Percentiles rank a stretch among this genome's conserved stretches.
phyloP scores from a whole-genome alignment of 2,329 filamentous ascomycete species.

The Monosporascus cannonballus region DNA sequence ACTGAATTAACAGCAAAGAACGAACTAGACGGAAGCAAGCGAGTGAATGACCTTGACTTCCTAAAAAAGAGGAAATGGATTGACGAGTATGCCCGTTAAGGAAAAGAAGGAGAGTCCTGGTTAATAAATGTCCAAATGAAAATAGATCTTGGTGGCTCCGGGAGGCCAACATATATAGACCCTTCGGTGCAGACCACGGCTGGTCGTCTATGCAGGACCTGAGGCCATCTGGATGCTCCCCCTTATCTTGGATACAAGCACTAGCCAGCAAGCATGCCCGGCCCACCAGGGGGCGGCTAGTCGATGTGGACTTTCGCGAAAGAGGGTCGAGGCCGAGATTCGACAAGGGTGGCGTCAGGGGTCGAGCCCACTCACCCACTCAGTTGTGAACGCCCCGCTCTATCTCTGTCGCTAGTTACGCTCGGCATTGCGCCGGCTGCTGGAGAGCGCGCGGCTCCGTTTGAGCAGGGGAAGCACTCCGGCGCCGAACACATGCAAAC shows the following conservation, averaged over 20 bases:
- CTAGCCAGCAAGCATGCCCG: neutral
- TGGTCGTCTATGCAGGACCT: neutral
- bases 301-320: neutral
- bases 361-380: neutral
- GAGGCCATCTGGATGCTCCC: neutral
- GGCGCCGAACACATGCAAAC: neutral
- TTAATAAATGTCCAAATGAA: constrained; percentile 10
- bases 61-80: constrained; percentile 26
- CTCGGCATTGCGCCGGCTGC: neutral
- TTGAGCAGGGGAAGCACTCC: neutral
- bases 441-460: neutral
- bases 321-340: neutral
- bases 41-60: constrained; percentile 53
- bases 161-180: constrained; percentile 22
- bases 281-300: neutral
- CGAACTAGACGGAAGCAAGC: constrained; percentile 36
- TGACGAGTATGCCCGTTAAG: constrained; percentile 19
- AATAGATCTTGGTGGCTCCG: constrained; percentile 6
- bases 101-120: constrained; percentile 20
- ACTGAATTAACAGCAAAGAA: constrained; percentile 21
- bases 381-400: neutral
- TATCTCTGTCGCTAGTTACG: neutral
- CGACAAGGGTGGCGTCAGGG: neutral
- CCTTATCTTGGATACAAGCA: neutral
- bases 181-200: neutral